Evolutionary conservation across 352 stramenopile genomes (phyloP), one percentile per base, ranked within the genome.

Genomic region (Phytophthora europaea): DNA sequence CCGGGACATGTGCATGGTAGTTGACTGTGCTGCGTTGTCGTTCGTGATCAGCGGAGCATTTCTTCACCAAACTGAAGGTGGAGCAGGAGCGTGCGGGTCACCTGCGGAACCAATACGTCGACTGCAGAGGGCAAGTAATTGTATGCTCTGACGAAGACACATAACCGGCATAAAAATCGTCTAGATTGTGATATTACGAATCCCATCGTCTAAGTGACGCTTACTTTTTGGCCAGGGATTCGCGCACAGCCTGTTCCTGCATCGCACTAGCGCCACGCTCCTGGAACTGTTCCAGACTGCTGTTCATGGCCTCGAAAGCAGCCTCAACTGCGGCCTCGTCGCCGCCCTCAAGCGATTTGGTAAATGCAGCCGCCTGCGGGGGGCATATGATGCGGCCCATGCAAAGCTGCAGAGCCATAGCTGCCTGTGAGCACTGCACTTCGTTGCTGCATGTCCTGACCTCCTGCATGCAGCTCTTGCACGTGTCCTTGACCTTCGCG

Each of bases 311-410:
- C 22, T 91, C 80, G 57, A 95, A 97, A 26, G 90, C 86, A 58
- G 82, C 71, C 60, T 95, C 89, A 53, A 96, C 89, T 28, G 83
- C 70, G 36, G 72, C 58, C 53, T 95, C 85, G 40, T 91, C 75
- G 26, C 88, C 88, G 34, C 67, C 74, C n/a, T 92, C 79, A 56
- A 97, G 84, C 58, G 85, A 85, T 52, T 90, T 82, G 33, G 87
- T 86, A 62, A 95, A 95, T 28, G 79, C 71, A 54, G 61, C 64
- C 10, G 89, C 92, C 56, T 96, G 80, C 0, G 81, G 64, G 4
- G 86, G 82, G 61, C 90, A 97, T 34, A 98, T 89, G 69, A 98
- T 89, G 52, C 84, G 81, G 3, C 85, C 92, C 91, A 98, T 96
- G 78, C 93, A 98, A 20, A 96, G 83, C 63, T 96, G 93, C 15